Base-by-base conservation (phyloP, 345 rosid species). In the Eucalyptus paniculata region DNA sequence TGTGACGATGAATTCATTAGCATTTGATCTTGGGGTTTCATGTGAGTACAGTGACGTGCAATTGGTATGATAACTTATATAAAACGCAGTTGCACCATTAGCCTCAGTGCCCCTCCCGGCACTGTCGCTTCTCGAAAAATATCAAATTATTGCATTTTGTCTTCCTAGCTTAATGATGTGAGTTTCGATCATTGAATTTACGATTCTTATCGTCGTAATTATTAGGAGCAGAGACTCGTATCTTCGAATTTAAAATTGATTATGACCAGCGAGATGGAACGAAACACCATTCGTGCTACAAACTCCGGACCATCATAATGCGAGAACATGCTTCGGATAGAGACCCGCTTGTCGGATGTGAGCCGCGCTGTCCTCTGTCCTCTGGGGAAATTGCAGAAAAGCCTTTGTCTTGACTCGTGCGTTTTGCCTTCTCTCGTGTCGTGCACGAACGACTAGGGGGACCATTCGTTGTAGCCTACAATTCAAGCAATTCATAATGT, bases 1-100 rank as follows among this genome's bases (percentile, higher is more conserved):
- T 14, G 0, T 1, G 37, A 62, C 3, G 2, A 65, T 65, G 37
- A n/a, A n/a, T n/a, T 15, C 37, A 0, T 65, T 1, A 30, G 69
- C 69, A 30, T n/a, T 4, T 15, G 72, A 30, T 65, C 9, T 2
- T n/a, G 15, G 32, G n/a, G 34, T 28, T 60, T 60, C 17, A 60
- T 5, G 34, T 28, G 42, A 67, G 18, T 19, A 9, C 0, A 17
- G 12, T 34, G 42, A 30, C 0, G 34, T 62, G 3, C 17, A 3
- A 14, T 30, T 30, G 18, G 10, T 30, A 6, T 62, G 72, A 30
- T 30, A 30, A 62, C 72, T 30, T 4, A 4, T 62, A 14, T 3
- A 62, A 7, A 62, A 30, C 5, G 1, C 19, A 62, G 72, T 62
- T 16, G 19, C 72, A 30, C 37, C 17, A 30, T 15, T 7, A 15